Evolutionary conservation across 352 stramenopile species (phyloP), one percentile per base, ranked within the genome.

Genomic region (Globisporangium acanthophoron): DNA sequence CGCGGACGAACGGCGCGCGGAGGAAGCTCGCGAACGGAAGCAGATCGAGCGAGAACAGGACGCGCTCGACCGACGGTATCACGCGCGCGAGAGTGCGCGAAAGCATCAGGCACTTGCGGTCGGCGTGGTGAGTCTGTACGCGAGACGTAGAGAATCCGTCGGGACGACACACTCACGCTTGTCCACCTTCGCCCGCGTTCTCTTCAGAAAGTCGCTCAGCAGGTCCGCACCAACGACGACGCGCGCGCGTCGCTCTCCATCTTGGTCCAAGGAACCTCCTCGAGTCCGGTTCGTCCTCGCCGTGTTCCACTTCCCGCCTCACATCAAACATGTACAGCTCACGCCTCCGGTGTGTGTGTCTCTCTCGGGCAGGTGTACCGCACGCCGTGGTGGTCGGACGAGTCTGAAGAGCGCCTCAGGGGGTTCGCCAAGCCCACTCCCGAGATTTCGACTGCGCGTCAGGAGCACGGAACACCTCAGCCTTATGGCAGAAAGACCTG

Each of bases 361-460:
- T 43, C 15, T 21, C 11, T 41, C 16, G 48, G 3, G n/a, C 33
- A 78, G 66, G 16, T 76, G 31, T 72, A 66, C n/a, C 61, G 64
- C 35, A 80, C 66, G 8, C 69, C 69, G 16, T 78, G 62, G 64
- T 80, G 71, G 69, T 78, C 66, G 15, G 69, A 75, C 46, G 66
- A 80, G 39, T 72, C 69, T 29, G 66, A 59, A 6, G 61, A 73
- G 18, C 54, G 66, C 27, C 43, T 69, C 4, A 54, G 48, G 20
- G 46, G 52, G 40, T 62, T 56, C 49, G 57, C 52, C 54, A 5
- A 50, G 50, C 27, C 61, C 54, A 11, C 41, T 2, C 18, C 41
- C 3, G 16, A 12, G 41, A 45, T 1, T 37, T 11, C 6, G 33
- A 37, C 41, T 20, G 29, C 8, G 31, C 16, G 29, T 18, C 46